These are phyloP conservation scores for Boletus huronensis DNA, from an alignment of 768 basidiomycete genomes.

Conservation along the genomic window DNA sequence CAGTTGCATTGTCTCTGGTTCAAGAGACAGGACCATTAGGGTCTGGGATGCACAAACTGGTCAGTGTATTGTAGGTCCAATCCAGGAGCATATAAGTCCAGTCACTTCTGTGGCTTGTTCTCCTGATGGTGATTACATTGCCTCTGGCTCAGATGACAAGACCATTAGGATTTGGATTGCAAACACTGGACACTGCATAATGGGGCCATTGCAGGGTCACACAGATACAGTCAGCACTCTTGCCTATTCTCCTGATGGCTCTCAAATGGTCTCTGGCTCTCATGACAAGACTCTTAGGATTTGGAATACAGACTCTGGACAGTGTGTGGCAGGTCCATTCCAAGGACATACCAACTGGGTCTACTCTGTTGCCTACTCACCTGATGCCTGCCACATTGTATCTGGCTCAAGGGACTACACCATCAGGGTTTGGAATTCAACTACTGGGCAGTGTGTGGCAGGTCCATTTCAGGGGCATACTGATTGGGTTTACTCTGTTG, in stretches of 20 bases:
- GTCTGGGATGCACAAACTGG: conserved; percentile 22
- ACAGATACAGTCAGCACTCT: neutral
- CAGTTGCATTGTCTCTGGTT: conserved; percentile 12
- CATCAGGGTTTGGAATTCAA: conserved; percentile 21
- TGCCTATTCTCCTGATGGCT: conserved; percentile 15
- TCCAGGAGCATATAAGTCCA: conserved; percentile 2
- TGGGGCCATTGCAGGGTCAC: conserved; percentile 7
- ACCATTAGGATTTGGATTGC: conserved; percentile 18
- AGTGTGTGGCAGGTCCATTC: conserved; percentile 16
- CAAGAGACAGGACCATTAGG: conserved; percentile 10
- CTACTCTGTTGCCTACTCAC: conserved; percentile 21
- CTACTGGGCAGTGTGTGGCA: conserved; percentile 7
- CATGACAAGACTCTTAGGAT: conserved; percentile 3
- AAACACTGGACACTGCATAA: conserved; percentile 4
- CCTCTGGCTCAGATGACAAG: conserved; percentile 14
- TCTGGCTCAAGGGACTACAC: conserved; percentile 15
- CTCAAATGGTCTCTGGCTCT: conserved; percentile 12
- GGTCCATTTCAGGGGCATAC: conserved; percentile 8
- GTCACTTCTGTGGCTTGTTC: conserved; percentile 17
- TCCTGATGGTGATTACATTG: conserved; percentile 20
- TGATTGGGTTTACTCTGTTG: conserved; percentile 12
- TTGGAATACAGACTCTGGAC: conserved; percentile 15
- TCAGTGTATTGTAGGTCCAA: conserved; percentile 10
- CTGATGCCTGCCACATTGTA: conserved; percentile 16
- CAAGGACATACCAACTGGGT: conserved; percentile 1